Base-by-base conservation (phyloP, 768 basidiomycete species). In the Psilocybe sp. region DNA sequence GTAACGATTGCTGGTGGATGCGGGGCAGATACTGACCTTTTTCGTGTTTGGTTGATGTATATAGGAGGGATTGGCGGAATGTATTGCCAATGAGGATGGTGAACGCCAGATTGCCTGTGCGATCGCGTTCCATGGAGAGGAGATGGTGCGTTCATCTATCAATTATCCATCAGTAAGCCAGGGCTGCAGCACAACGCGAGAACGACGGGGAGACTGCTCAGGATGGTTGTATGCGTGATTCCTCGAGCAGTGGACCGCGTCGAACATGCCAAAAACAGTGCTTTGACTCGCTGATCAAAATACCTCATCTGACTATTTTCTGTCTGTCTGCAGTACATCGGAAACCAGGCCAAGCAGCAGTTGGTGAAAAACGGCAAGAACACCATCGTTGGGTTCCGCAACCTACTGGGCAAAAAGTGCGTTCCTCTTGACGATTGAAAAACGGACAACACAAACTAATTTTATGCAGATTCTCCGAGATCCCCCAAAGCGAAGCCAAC, bases 31-130 rank as follows among this genome's bases (percentile, higher is more conserved):
- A 23, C 11, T n/a, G n/a, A n/a, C n/a, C n/a, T n/a, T 47, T n/a
- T 19, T 43, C n/a, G 44, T 34, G 37, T 40, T 44, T 43, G 42
- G 36, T 49, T 28, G 42, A 40, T 48, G 39, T 47, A 44, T 33
- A 32, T 47, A 95, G 92, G 93, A 97, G 69, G 91, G 91, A 11
- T 74, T 89, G 28, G 87, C 95, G 38, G 91, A 94, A 63, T 96
- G 92, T 65, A 98, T 98, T 53, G 97, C 95, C 5, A 98, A 98
- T 65, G 95, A 98, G 65, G 96, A 98, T 65, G 96, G 97, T 28
- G 96, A 98, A 64, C 87, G 97, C 31, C 96, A 99, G 72, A 98
- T 99, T 61, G 93, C 93, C 0, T 92, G 91, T 64, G 93, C 93
- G 20, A 75, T 98, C 47, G 82, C 94, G 0, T 98, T 96, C 66